Percentiles rank a stretch among this genome's conserved stretches.
These are phyloP conservation scores for Candida easanensis DNA, from an alignment of 805 yeast genomes.

Conservation along the genomic window DNA sequence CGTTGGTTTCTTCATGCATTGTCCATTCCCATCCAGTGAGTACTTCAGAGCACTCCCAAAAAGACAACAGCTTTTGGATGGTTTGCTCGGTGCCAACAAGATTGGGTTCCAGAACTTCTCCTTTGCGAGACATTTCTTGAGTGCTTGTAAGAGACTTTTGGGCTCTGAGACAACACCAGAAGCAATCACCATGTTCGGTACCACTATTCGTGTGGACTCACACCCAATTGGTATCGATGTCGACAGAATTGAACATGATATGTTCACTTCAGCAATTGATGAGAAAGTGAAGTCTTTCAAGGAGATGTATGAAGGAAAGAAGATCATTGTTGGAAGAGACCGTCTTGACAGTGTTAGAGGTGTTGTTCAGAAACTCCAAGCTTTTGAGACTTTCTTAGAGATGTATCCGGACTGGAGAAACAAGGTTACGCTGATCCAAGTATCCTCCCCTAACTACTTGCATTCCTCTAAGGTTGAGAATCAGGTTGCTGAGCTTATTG, in stretches of 20 bases:
- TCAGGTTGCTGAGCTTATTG: conserved; percentile 78
- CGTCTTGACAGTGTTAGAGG: conserved; percentile 90
- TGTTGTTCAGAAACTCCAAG: conserved; percentile 87
- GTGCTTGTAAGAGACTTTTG: conserved; percentile 82
- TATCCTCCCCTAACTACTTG: conserved; percentile 64
- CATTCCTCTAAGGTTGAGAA: conserved; percentile 64
- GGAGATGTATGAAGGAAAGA: conserved; percentile 59
- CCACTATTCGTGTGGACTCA: conserved; percentile 67
- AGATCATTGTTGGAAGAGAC: conserved; percentile 91
- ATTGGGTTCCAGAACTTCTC: conserved; percentile 84
- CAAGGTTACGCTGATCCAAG: conserved; percentile 86
- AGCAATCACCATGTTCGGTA: conserved; percentile 70
- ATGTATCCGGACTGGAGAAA: conserved; percentile 92
- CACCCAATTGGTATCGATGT: conserved; percentile 91
- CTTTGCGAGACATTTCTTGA: conserved; percentile 86
- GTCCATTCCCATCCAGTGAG: conserved; percentile 95
- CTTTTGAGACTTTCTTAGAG: conserved; percentile 82
- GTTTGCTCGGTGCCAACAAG: conserved; percentile 86
- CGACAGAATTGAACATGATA: conserved; percentile 58
- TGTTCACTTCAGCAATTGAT: conserved; percentile 45
- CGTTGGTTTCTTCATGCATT: conserved; percentile 89
- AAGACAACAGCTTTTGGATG: conserved; percentile 79
- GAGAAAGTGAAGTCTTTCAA: conserved; percentile 64
- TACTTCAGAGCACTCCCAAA: conserved; percentile 87
- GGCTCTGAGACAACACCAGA: conserved; percentile 59